phyloP scores from a whole-genome alignment of 345 rosid species.

The Ailanthus altissimus region DNA sequence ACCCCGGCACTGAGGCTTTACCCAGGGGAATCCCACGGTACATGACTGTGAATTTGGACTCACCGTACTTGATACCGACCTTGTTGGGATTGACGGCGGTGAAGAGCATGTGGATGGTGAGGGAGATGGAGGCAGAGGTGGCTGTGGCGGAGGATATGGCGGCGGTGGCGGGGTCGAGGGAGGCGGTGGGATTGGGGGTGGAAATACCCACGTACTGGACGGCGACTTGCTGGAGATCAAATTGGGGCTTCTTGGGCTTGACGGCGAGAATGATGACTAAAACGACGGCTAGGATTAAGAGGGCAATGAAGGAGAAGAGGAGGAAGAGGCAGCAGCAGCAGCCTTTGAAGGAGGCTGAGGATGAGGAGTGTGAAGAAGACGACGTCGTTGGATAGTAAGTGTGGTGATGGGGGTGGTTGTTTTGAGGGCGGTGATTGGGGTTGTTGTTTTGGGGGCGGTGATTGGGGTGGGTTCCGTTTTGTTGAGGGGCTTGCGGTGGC shows the following conservation, averaged over 20 bases:
- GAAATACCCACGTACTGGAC: slow-evolving; percentile 90
- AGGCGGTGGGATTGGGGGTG: slow-evolving; percentile 37
- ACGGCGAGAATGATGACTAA: slow-evolving; percentile 82
- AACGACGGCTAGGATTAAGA: slow-evolving; percentile 66
- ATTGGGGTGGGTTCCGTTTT: slow-evolving; percentile 24
- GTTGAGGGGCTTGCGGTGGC: slow-evolving; percentile 10
- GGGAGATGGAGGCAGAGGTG: slow-evolving; percentile 57
- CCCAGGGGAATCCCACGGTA: slow-evolving; percentile 91
- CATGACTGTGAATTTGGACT: slow-evolving; percentile 95
- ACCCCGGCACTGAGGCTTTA: slow-evolving; percentile 84
- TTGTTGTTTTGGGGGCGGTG: slow-evolving; percentile 18
- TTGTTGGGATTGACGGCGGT: slow-evolving; percentile 94
- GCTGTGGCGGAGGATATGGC: neutral
- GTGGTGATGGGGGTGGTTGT: slow-evolving; percentile 36
- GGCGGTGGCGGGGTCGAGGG: neutral
- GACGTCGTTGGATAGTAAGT: slow-evolving; percentile 32
- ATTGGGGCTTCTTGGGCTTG: slow-evolving; percentile 96
- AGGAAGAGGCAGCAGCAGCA: slow-evolving; percentile 98
- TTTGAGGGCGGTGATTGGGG: slow-evolving; percentile 16
- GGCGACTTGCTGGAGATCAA: slow-evolving; percentile 95
- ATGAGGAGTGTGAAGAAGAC: slow-evolving; percentile 49
- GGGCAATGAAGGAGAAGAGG: slow-evolving; percentile 78
- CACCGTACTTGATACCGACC: slow-evolving; percentile 94
- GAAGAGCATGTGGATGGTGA: slow-evolving; percentile 77
- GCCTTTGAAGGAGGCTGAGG: slow-evolving; percentile 85